Evolutionary conservation across 805 yeast species (phyloP).

Genomic region (Metschnikowia koreensis): DNA sequence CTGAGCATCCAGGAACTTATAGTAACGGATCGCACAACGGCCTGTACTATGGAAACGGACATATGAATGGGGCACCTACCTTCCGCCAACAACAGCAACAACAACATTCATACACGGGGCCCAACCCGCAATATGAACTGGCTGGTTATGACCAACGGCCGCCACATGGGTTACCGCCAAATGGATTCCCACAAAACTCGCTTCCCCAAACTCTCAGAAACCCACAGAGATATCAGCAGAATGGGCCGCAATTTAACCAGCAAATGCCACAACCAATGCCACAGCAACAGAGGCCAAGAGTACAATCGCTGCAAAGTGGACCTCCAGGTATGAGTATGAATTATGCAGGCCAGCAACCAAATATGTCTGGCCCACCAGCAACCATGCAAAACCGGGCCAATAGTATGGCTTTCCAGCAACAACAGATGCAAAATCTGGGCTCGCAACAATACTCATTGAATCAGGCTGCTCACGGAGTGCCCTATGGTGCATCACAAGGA

Average conservation of each 20-base stretch:
- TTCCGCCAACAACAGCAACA: not conserved
- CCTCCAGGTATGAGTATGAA: constrained; percentile 5
- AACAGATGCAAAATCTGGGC: constrained; percentile 7
- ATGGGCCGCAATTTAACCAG: constrained; percentile 10
- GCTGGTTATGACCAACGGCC: constrained; percentile 26
- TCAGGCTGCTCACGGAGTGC: constrained; percentile 1
- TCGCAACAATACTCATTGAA: constrained; percentile 9
- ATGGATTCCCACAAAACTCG: constrained; percentile 26
- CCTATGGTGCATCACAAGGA: not conserved
- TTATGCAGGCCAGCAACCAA: not conserved
- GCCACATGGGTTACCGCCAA: constrained; percentile 32
- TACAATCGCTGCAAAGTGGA: constrained; percentile 1
- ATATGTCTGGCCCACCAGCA: constrained; percentile 8
- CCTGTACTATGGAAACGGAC: not conserved
- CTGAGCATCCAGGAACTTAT: not conserved
- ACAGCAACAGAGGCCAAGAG: constrained; percentile 1
- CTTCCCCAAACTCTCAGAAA: constrained; percentile 27
- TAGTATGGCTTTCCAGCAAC: constrained; percentile 16
- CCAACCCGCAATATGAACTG: constrained; percentile 7
- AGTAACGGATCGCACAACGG: not conserved
- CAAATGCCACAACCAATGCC: constrained; percentile 7
- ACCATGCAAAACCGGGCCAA: not conserved
- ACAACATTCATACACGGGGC: constrained; percentile 11
- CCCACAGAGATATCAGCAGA: constrained; percentile 24
- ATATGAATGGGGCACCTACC: not conserved